A percentile compares a stretch with the other conserved stretches of the same genome.
Evolutionary conservation across 768 basidiomycete species (phyloP).

Genomic region (Fistulinella prunicolor): DNA sequence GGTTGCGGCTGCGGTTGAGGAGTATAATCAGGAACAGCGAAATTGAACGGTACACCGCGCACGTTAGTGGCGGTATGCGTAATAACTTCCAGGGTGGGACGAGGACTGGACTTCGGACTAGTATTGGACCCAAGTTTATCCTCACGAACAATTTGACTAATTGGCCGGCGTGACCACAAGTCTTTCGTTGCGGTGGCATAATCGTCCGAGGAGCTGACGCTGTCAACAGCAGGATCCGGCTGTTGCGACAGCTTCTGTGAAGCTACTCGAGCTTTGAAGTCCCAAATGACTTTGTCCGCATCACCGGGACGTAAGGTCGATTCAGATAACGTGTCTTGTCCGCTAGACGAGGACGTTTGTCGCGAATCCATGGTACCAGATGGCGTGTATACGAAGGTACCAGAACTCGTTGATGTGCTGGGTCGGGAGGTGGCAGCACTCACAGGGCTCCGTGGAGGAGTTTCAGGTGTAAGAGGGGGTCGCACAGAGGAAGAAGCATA

Average conservation of each 20-base stretch:
- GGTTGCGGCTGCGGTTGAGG: conserved; percentile 13
- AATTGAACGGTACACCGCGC: conserved; percentile 18
- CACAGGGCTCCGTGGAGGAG: conserved; percentile 63
- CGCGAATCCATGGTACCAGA: conserved; percentile 28
- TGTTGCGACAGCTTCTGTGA: conserved; percentile 16
- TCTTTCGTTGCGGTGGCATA: conserved; percentile 29
- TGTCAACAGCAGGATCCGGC: conserved; percentile 19
- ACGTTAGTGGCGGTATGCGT: conserved; percentile 20
- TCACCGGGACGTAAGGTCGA: conserved; percentile 34
- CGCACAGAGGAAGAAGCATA: conserved; percentile 22
- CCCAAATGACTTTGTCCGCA: conserved; percentile 30
- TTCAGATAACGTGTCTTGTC: conserved; percentile 33
- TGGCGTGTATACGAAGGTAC: conserved; percentile 24
- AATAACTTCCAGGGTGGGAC: conserved; percentile 31
- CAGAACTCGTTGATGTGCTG: conserved; percentile 33
- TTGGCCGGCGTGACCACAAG: conserved; percentile 32
- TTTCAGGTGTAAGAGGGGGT: conserved; percentile 40
- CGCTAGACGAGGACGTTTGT: conserved; percentile 27
- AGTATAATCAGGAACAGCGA: conserved; percentile 17
- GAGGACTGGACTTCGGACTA: conserved; percentile 22
- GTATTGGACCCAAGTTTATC: conserved; percentile 14
- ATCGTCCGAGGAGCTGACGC: conserved; percentile 25
- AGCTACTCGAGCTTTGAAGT: conserved; percentile 21
- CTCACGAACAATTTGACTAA: conserved; percentile 27
- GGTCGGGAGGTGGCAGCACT: conserved; percentile 48